phyloP scores from a whole-genome alignment of 306 rosid species.

The Cucumis sativus region Cucumber_9930_V3 NC_026657.2:3726001-3726500 shows the following conservation, averaged over 20 bases:
- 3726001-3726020: neutral
- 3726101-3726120: slow-evolving; percentile 93
- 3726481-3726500: slow-evolving; percentile 4
- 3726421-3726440: slow-evolving; percentile 41
- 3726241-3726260: slow-evolving; percentile 3
- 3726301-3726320: slow-evolving; percentile 79
- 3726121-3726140: slow-evolving; percentile 95
- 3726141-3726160: slow-evolving; percentile 84
- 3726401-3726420: slow-evolving; percentile 53
- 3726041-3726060: slow-evolving; percentile 96
- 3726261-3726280: neutral
- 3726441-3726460: slow-evolving; percentile 39
- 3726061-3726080: slow-evolving; percentile 99
- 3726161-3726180: slow-evolving; percentile 47
- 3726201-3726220: slow-evolving; percentile 4
- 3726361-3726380: slow-evolving; percentile 48
- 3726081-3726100: slow-evolving; percentile 98
- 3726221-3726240: slow-evolving; percentile 9
- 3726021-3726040: slow-evolving; percentile 86
- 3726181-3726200: slow-evolving; percentile 63
- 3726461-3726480: slow-evolving; percentile 27
- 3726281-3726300: slow-evolving; percentile 45
- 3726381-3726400: slow-evolving; percentile 35
- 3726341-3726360: slow-evolving; percentile 36
- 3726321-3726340: slow-evolving; percentile 52